Base-by-base conservation (phyloP, 73 alveolate species). In the Tetrahymena borealis region DNA sequence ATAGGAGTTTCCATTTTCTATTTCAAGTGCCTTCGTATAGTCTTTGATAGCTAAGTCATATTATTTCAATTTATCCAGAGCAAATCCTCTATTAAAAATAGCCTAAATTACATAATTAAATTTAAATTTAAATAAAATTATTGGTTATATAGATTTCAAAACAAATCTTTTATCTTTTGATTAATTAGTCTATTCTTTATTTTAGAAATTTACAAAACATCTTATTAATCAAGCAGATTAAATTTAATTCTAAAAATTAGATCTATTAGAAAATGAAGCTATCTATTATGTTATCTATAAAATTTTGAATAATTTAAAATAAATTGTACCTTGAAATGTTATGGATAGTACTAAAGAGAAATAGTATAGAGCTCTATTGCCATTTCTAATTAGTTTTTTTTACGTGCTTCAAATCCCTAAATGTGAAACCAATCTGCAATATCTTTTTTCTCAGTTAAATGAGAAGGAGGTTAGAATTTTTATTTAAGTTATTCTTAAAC, bases 61-160 rank as follows among this genome's bases (percentile, higher is more conserved):
- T 95, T 98, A 97, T 20, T 98, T 98, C 79, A 98, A 78, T 95
- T 98, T 98, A 95, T 98, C 99, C 91, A 94, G 97, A 24, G 99
- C 99, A 94, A 98, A 98, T 11, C 99, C 99, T 94, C 99, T 92
- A 93, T 94, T 97, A 91, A 98, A 97, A 10, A 97, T 90, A 3
- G 98, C 97, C 85, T 60, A 18, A 18, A 2, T 15, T 60, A n/a
- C n/a, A n/a, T n/a, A n/a, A n/a, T n/a, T n/a, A n/a, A n/a, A n/a
- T n/a, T n/a, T n/a, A n/a, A n/a, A n/a, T n/a, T n/a, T n/a, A n/a
- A n/a, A n/a, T n/a, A n/a, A n/a, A n/a, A n/a, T n/a, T n/a, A n/a
- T n/a, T n/a, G n/a, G n/a, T n/a, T n/a, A n/a, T n/a, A n/a, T n/a
- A n/a, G n/a, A n/a, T n/a, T n/a, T n/a, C n/a, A n/a, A n/a, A n/a